Evolutionary conservation across 2,329 filamentous ascomycete species (phyloP).

Genomic region (Plectosphaerella plurivora): DNA sequence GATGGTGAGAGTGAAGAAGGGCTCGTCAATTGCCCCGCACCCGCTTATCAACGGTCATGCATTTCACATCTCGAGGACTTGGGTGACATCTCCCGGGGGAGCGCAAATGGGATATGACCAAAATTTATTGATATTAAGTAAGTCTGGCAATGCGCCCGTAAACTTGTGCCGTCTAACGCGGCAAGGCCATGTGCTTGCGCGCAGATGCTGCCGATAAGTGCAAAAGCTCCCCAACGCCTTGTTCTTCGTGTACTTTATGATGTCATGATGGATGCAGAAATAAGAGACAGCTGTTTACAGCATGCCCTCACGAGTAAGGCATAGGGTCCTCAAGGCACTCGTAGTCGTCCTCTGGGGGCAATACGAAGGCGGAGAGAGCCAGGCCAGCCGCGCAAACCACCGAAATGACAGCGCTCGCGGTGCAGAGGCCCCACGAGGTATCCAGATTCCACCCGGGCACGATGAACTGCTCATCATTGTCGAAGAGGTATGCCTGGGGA

Average conservation of each 20-base stretch:
- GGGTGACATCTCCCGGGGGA: no score
- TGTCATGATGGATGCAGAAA: not conserved
- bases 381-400: slow-evolving; percentile 54
- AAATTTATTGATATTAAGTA: no score
- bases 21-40: no score
- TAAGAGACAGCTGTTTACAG: not conserved
- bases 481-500: slow-evolving; percentile 71
- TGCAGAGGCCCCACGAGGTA: slow-evolving; percentile 70
- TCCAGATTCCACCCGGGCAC: slow-evolving; percentile 76
- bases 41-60: no score
- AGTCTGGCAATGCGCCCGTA: no score
- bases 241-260: not conserved
- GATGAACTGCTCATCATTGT: slow-evolving; percentile 79
- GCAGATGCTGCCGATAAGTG: no score
- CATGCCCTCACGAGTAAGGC: not conserved
- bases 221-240: no score
- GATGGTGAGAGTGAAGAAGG: no score
- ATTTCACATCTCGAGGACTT: no score
- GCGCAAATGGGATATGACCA: no score
- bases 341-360: slow-evolving; percentile 82
- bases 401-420: slow-evolving; percentile 49
- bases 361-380: slow-evolving; percentile 59
- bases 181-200: no score
- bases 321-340: slow-evolving; percentile 56
- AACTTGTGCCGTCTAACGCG: no score